phyloP scores from a whole-genome alignment of 2,329 filamentous ascomycete genomes.

The Verticillium zaregamsianum region DNA sequence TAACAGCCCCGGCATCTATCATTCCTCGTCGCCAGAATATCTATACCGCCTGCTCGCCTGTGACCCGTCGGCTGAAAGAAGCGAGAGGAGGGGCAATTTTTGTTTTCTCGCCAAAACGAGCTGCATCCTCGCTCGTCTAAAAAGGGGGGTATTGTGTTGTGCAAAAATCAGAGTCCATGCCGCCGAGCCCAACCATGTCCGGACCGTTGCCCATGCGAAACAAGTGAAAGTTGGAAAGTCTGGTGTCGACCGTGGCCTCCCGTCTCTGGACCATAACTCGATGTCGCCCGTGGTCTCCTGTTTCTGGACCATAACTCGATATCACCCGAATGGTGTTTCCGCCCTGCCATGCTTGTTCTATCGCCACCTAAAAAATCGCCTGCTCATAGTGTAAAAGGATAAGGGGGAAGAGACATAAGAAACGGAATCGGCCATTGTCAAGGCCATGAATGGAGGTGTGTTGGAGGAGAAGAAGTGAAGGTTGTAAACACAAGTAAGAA shows the following conservation, averaged over 20 bases:
- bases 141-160: background rate
- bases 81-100: background rate
- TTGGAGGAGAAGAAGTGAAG: background rate
- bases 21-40: background rate
- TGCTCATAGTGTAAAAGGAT: background rate
- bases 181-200: background rate
- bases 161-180: background rate
- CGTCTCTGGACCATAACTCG: background rate
- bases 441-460: background rate
- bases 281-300: too few relatives aligned
- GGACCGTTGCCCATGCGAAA: background rate
- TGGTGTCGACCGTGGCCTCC: background rate
- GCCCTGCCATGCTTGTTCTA: background rate
- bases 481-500: background rate
- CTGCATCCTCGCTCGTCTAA: background rate
- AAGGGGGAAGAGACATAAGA: background rate
- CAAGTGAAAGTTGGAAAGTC: background rate
- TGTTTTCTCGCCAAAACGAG: background rate
- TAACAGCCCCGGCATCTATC: background rate
- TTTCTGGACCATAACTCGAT: background rate
- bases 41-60: background rate
- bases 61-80: background rate
- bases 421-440: background rate
- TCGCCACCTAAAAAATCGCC: background rate
- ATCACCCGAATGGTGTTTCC: background rate